These are phyloP conservation scores for Fallopia convolvulus DNA, from an alignment of 148 eudicot genomes.

Conservation along the genomic window DNA sequence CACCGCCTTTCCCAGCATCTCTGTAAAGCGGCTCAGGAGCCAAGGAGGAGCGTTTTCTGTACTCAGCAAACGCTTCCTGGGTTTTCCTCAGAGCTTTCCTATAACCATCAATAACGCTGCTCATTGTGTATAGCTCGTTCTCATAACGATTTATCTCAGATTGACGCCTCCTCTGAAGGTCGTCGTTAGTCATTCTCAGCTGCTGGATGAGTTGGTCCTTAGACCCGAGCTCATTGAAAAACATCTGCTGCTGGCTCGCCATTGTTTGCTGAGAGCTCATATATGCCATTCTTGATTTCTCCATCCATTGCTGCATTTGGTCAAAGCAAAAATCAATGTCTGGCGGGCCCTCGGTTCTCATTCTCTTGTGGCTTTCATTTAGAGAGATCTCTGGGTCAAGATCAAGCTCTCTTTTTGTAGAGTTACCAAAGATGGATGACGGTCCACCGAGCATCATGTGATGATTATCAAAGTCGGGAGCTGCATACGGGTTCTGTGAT, in stretches of 20 bases:
- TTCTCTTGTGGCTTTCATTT: slow-evolving; percentile 39
- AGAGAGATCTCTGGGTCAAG: slow-evolving; percentile 34
- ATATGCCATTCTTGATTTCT: slow-evolving; percentile 33
- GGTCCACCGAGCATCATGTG: slow-evolving; percentile 30
- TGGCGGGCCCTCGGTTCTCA: slow-evolving; percentile 37
- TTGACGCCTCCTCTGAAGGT: slow-evolving; percentile 38
- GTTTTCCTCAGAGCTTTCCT: slow-evolving; percentile 60
- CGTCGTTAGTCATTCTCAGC: slow-evolving; percentile 41
- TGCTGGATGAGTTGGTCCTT: slow-evolving; percentile 38
- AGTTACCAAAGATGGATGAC: slow-evolving; percentile 35
- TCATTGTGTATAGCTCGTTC: slow-evolving; percentile 68
- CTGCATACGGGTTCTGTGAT: slow-evolving; percentile 29
- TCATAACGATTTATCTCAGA: slow-evolving; percentile 44
- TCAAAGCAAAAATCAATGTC: slow-evolving; percentile 43
- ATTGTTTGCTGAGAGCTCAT: slow-evolving; percentile 26
- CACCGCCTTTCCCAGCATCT: slow-evolving; percentile 83
- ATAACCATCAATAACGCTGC: slow-evolving; percentile 56
- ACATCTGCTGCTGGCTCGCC: slow-evolving; percentile 32
- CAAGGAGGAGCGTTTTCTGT: slow-evolving; percentile 15
- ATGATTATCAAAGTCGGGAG: slow-evolving; percentile 32
- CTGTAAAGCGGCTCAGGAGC: slow-evolving; percentile 67
- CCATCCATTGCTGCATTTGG: slow-evolving; percentile 33
- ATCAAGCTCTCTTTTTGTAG: slow-evolving; percentile 46
- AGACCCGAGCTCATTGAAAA: slow-evolving; percentile 24
- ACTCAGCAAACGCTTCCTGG: slow-evolving; percentile 26